phyloP scores from a whole-genome alignment of 371 early-diverging fungal genomes.

The Circinella umbellata region DNA sequence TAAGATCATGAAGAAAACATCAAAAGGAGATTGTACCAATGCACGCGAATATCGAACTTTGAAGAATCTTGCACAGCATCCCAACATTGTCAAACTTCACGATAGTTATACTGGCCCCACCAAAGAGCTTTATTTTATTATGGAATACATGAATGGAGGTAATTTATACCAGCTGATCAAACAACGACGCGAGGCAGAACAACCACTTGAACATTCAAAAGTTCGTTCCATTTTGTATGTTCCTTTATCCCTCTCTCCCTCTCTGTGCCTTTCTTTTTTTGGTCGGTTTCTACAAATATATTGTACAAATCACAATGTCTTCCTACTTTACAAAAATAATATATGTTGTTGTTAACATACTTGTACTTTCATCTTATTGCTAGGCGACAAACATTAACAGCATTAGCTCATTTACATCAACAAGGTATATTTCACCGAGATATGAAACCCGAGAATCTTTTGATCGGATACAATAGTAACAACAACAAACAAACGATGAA shows the following conservation, averaged over 20 bases:
- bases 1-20: conserved; percentile 91
- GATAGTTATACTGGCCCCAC: conserved; percentile 78
- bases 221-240: conserved; percentile 19
- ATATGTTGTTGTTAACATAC: too few relatives aligned
- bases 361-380: neutral
- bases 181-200: conserved; percentile 58
- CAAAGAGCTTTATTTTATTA: conserved; percentile 87
- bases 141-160: conserved; percentile 91
- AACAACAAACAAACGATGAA: conserved; percentile 21
- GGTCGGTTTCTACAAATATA: too few relatives aligned
- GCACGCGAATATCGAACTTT: conserved; percentile 77
- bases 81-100: conserved; percentile 81
- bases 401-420: conserved; percentile 87
- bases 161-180: conserved; percentile 89
- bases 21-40: conserved; percentile 69
- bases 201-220: conserved; percentile 11
- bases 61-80: conserved; percentile 68
- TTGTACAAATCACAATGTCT: too few relatives aligned
- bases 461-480: conserved; percentile 40
- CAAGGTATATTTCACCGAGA: conserved; percentile 93
- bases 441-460: conserved; percentile 90
- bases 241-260: neutral
- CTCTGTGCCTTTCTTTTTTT: too few relatives aligned
- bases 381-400: conserved; percentile 81
- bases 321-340: too few relatives aligned